These are phyloP conservation scores for Thraustochytrium sp. DNA, from an alignment of 352 stramenopile genomes.

Conservation along the genomic window DNA sequence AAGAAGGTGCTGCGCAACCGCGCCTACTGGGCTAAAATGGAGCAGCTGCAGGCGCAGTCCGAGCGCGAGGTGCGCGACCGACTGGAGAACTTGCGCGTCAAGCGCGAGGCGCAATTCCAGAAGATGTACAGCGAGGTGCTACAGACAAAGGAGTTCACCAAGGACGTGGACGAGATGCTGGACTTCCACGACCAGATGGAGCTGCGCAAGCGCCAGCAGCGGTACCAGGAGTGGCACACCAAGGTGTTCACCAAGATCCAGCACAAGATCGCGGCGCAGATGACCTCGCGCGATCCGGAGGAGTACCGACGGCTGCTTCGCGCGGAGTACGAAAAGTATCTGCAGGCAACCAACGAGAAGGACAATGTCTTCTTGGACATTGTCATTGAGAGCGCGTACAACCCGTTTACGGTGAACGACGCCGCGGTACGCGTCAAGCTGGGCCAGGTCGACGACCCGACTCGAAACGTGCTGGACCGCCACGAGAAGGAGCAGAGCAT, in stretches of 20 bases:
- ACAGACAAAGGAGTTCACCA: conserved; percentile 47
- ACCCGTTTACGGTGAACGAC: conserved; percentile 51
- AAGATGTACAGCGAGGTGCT: conserved; percentile 48
- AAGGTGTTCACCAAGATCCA: conserved; percentile 53
- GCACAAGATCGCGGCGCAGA: conserved; percentile 44
- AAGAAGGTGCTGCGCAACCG: conserved; percentile 27
- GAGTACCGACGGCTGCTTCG: conserved; percentile 44
- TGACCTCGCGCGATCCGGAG: conserved; percentile 22
- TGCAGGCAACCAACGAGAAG: conserved; percentile 53
- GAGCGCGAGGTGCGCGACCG: conserved; percentile 47
- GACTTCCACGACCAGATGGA: conserved; percentile 50
- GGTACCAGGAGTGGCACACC: conserved; percentile 54
- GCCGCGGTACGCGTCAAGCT: conserved; percentile 47
- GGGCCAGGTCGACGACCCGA: conserved; percentile 45
- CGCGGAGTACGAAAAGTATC: conserved; percentile 54
- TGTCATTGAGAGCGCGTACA: conserved; percentile 54
- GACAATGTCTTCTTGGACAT: conserved; percentile 56
- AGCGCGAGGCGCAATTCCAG: conserved; percentile 48
- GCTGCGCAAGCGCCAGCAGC: conserved; percentile 48
- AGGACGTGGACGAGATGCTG: conserved; percentile 49
- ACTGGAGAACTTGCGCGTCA: conserved; percentile 27
- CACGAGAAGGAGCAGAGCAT: conserved; percentile 27
- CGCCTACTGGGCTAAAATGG: conserved; percentile 30
- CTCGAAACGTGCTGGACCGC: conserved; percentile 47
- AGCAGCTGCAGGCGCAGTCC: conserved; percentile 42